Percentiles rank a stretch among this genome's conserved stretches.
Evolutionary conservation across 202 grass and related monocot species (phyloP).

Genomic region (Schoenoplectus tabernaemontani): DNA sequence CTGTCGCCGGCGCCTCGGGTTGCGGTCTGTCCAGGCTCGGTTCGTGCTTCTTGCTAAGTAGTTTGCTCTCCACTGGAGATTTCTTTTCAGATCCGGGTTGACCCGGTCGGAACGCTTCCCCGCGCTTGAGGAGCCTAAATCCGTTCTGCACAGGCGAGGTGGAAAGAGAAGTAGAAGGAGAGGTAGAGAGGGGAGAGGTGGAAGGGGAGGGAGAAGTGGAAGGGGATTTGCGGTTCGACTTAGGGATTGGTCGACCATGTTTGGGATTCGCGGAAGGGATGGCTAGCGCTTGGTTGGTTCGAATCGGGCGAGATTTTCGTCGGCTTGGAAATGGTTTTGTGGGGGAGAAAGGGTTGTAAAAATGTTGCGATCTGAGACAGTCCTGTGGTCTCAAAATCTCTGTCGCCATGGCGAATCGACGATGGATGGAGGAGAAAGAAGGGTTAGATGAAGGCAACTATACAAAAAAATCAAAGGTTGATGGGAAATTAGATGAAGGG

Average conservation of each 20-base stretch:
- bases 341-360: conserved; percentile 8
- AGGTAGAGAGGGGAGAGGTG: not conserved
- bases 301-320: not conserved
- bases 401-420: conserved; percentile 1
- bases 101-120: not conserved
- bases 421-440: not conserved
- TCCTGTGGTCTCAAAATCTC: conserved; percentile 20
- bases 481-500: not conserved
- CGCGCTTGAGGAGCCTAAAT: conserved; percentile 52
- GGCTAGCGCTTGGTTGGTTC: not conserved
- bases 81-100: not conserved
- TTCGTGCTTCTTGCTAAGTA: not conserved
- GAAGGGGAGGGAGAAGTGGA: not conserved
- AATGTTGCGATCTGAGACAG: not conserved
- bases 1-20: not conserved
- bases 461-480: not conserved
- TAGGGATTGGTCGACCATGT: not conserved
- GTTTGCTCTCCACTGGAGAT: not conserved
- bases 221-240: not conserved
- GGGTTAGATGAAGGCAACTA: not conserved
- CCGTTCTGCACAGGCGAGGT: conserved; percentile 24
- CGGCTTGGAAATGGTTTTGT: not conserved
- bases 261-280: not conserved
- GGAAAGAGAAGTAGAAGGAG: not conserved
- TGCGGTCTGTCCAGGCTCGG: not conserved